Conservation (phyloP, 23 red algal species). For the Agarophyton chilense region DNA sequence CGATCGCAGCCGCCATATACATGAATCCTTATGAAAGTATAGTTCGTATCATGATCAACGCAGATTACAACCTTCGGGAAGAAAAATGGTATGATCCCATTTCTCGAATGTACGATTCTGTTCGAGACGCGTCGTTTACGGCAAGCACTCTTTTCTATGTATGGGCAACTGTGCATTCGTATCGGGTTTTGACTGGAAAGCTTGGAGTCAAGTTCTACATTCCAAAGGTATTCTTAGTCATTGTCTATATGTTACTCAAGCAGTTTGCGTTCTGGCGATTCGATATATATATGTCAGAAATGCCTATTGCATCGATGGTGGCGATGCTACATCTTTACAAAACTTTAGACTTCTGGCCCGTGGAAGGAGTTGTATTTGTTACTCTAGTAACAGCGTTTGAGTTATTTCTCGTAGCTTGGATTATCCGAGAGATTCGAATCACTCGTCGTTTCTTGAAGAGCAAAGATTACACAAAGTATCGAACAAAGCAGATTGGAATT, state of each 20-base stretch:
- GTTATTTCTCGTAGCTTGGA: constrained; percentile 61
- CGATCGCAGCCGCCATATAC: constrained; percentile 57
- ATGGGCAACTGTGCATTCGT: constrained; percentile 80
- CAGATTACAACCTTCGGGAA: constrained; percentile 29
- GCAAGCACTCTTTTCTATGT: constrained; percentile 74
- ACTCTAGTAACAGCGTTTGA: constrained; percentile 52
- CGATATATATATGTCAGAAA: constrained; percentile 65
- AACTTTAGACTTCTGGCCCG: constrained; percentile 50
- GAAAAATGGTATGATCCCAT: constrained; percentile 57
- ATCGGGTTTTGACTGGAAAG: constrained; percentile 47
- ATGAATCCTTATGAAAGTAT: constrained; percentile 71
- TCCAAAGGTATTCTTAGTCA: constrained; percentile 67
- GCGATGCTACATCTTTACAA: constrained; percentile 71
- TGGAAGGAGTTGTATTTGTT: constrained; percentile 47
- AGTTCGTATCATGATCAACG: constrained; percentile 51
- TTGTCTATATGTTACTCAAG: constrained; percentile 57
- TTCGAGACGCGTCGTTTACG: constrained; percentile 66
- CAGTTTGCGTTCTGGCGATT: constrained; percentile 50
- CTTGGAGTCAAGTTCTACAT: constrained; percentile 64
- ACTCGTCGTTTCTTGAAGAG: constrained; percentile 62
- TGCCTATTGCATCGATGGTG: constrained; percentile 66
- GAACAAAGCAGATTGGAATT: constrained; percentile 86
- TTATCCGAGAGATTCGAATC: constrained; percentile 57
- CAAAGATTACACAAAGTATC: constrained; percentile 72
- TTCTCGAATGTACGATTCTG: constrained; percentile 60